Conservation (phyloP, 345 rosid species). For the Ceriops tagal region DNA sequence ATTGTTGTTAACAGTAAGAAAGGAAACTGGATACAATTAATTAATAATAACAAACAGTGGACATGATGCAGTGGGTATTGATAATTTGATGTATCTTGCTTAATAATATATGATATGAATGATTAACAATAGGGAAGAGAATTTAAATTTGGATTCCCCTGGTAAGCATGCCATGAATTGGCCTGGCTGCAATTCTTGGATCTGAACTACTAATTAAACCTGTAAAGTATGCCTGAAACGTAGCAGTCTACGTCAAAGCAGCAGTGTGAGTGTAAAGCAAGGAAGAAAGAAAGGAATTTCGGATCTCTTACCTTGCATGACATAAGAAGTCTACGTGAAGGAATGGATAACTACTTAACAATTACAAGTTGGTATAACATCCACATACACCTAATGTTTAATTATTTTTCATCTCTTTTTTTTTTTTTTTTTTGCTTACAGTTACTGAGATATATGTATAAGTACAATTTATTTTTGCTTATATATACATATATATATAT, state of each 20-base stretch:
- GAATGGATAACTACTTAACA: conserved; percentile 16
- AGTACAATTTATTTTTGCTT: too few species aligned
- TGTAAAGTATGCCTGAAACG: not conserved
- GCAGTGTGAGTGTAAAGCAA: not conserved
- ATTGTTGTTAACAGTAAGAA: not conserved
- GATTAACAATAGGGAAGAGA: too few species aligned
- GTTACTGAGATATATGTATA: too few species aligned
- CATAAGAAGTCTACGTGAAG: conserved; percentile 35
- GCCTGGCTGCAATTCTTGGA: not conserved
- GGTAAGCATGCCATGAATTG: not conserved
- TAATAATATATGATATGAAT: too few species aligned
- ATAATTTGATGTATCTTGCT: not conserved
- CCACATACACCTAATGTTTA: not conserved
- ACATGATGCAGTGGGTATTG: not conserved
- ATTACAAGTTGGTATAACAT: conserved; percentile 17
- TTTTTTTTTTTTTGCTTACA: not conserved
- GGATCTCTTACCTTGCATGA: conserved; percentile 12
- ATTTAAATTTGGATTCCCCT: not conserved
- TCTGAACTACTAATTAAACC: not conserved
- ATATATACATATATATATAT: too few species aligned
- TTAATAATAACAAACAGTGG: not conserved
- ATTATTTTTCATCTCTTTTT: conserved; percentile 18
- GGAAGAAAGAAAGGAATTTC: too few species aligned
- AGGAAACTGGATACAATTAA: too few species aligned
- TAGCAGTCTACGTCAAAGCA: not conserved